Conservation (phyloP, 2,329 filamentous ascomycete genomes). For the Boeremia lycopersici region DNA sequence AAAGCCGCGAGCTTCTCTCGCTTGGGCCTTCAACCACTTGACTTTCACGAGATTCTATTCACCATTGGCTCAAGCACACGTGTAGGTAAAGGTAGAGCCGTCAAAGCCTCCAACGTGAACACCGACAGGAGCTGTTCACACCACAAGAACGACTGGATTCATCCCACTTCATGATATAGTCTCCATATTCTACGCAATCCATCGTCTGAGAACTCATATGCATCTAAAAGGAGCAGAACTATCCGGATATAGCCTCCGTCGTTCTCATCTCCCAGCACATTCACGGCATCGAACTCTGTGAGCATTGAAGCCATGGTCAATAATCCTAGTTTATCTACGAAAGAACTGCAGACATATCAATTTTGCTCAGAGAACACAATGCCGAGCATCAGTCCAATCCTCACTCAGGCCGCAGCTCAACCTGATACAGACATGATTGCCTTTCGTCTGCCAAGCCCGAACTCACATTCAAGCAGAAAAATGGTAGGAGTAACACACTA, state of each 20-base stretch:
- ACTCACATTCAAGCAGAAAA: not conserved
- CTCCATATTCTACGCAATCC: too few species aligned
- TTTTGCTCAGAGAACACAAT: too few species aligned
- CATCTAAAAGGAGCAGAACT: not conserved
- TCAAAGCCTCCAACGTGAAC: too few species aligned
- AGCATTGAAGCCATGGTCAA: not conserved
- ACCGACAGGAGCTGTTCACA: too few species aligned
- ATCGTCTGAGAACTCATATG: not conserved
- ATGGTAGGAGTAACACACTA: not conserved
- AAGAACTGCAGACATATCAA: not conserved
- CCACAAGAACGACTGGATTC: not conserved
- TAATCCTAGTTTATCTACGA: not conserved
- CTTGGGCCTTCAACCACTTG: too few species aligned
- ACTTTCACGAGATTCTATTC: too few species aligned
- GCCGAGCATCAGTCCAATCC: not conserved
- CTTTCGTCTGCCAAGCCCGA: not conserved
- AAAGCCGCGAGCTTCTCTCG: too few species aligned
- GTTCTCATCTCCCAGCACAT: not conserved
- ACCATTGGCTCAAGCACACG: too few species aligned
- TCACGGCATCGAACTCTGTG: not conserved
- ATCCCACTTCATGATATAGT: too few species aligned
- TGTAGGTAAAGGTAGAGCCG: too few species aligned
- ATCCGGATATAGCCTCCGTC: not conserved
- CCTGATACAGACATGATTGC: too few species aligned
- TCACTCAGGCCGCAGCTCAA: not conserved